A percentile compares a stretch with the other conserved stretches of the same genome.
These are phyloP conservation scores for Chlorencoelia australis DNA, from an alignment of 2,329 filamentous ascomycete species.

Conservation along the genomic window DNA sequence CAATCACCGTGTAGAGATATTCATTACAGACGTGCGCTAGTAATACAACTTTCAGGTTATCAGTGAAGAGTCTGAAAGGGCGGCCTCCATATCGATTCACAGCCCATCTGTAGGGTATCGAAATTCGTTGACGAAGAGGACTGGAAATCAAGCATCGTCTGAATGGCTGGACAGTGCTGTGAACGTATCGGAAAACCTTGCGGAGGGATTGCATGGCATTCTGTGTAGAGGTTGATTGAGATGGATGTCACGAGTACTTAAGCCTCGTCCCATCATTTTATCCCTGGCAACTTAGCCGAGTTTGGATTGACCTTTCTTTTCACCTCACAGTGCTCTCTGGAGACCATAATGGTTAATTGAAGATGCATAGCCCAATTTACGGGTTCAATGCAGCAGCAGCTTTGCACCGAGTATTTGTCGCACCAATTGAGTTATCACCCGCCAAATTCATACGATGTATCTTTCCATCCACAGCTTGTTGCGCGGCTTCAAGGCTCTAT, in stretches of 20 bases:
- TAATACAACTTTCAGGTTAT: conserved; percentile 37
- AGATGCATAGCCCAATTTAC: conserved; percentile 20
- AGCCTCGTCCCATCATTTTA: neutral
- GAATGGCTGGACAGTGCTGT: too few species aligned
- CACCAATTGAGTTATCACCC: conserved; percentile 26
- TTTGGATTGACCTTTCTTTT: neutral
- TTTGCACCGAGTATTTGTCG: conserved; percentile 38
- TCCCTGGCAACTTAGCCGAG: neutral
- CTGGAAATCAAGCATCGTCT: too few species aligned
- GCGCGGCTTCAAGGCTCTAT: conserved; percentile 1
- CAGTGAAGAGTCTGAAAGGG: conserved; percentile 34
- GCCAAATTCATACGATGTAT: conserved; percentile 14
- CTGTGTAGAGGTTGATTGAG: too few species aligned
- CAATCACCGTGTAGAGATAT: conserved; percentile 51
- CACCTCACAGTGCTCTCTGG: too few species aligned
- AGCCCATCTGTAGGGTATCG: too few species aligned
- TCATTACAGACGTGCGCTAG: conserved; percentile 42
- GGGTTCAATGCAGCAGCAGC: conserved; percentile 36
- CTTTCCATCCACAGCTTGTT: conserved; percentile 3
- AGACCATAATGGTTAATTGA: neutral
- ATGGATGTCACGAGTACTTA: conserved; percentile 1
- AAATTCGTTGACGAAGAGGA: too few species aligned
- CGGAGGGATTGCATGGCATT: too few species aligned
- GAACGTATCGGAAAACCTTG: too few species aligned
- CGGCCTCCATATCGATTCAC: conserved; percentile 15